These are phyloP conservation scores for Athelia sp. DNA, from an alignment of 1,284 basidiomycete genomes.

Conservation along the genomic window DNA sequence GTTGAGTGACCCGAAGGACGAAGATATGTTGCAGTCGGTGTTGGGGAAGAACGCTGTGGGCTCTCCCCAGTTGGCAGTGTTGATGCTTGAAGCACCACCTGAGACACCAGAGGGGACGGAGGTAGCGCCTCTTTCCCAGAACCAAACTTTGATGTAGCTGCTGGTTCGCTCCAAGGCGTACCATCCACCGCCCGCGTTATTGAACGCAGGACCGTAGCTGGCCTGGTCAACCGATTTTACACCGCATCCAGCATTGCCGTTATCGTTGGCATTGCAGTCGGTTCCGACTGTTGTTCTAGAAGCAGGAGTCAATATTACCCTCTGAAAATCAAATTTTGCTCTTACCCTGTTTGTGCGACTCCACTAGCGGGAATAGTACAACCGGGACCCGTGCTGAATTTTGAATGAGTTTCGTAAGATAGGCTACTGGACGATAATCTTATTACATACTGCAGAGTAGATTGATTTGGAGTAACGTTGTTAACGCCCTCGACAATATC, in stretches of 20 bases:
- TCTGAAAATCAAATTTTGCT: neutral
- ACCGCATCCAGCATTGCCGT: conserved; percentile 33
- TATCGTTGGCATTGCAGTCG: conserved; percentile 33
- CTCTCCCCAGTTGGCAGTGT: conserved; percentile 24
- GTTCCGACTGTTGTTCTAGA: conserved; percentile 5
- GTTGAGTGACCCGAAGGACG: conserved; percentile 15
- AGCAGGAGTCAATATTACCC: neutral
- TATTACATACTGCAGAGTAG: conserved; percentile 31
- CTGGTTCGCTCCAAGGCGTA: conserved; percentile 35
- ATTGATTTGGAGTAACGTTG: conserved; percentile 27
- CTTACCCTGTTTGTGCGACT: neutral
- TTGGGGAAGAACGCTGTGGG: neutral
- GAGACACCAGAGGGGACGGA: conserved; percentile 21
- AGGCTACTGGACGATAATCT: too few species aligned
- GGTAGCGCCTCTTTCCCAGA: conserved; percentile 28
- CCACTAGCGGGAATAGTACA: neutral
- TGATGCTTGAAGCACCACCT: conserved; percentile 16
- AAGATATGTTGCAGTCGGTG: conserved; percentile 17
- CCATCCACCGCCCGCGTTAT: conserved; percentile 36
- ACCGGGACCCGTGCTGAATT: neutral
- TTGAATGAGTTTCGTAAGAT: too few species aligned
- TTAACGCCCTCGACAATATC: conserved; percentile 36
- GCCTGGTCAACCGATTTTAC: conserved; percentile 29
- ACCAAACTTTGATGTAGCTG: conserved; percentile 30
- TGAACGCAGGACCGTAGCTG: conserved; percentile 37